Percentiles rank a stretch among this genome's conserved stretches.
phyloP scores from a whole-genome alignment of 306 rosid species.

The Vigna radiata region DNA sequence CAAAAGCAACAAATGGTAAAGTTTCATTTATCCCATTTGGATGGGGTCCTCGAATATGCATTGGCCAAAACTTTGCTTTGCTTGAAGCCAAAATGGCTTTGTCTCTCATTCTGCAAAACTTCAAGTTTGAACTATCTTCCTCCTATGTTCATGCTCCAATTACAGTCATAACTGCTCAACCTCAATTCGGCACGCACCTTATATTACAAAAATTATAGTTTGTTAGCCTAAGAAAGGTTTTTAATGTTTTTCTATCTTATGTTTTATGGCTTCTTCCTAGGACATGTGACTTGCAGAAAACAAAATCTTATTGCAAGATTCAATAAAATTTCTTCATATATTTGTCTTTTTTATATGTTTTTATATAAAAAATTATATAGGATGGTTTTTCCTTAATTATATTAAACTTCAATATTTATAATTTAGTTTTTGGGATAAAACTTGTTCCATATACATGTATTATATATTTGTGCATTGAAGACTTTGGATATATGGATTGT shows the following conservation, averaged over 20 bases:
- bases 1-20: not conserved
- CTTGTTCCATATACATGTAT: not conserved
- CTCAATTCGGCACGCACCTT: not conserved
- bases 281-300: not conserved
- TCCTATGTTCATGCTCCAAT: not conserved
- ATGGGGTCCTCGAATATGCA: conserved; percentile 5
- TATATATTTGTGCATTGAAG: no score
- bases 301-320: not conserved
- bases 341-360: not conserved
- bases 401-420: not conserved
- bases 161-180: not conserved
- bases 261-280: not conserved
- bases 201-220: not conserved
- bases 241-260: not conserved
- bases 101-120: not conserved
- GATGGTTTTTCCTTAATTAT: not conserved
- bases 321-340: not conserved
- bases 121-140: not conserved
- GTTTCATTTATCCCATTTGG: not conserved
- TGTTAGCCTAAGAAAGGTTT: not conserved
- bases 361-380: no score
- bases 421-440: no score
- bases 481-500: no score
- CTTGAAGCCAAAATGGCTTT: not conserved
- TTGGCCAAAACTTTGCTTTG: not conserved